These are phyloP conservation scores for Ceriops zippeliana DNA, from an alignment of 345 rosid genomes.

Conservation along the genomic window DNA sequence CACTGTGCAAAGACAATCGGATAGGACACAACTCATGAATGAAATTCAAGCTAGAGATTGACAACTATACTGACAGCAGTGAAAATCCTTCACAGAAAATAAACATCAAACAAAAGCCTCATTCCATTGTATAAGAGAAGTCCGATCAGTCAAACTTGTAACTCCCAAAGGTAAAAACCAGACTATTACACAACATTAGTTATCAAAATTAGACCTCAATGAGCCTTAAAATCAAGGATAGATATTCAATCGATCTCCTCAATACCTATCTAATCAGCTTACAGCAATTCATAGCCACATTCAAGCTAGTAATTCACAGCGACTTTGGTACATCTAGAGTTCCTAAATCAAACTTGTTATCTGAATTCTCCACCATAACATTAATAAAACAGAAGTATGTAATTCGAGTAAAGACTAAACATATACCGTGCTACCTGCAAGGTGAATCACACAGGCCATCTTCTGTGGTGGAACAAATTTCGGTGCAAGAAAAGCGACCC, in stretches of 20 bases:
- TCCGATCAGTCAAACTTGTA: neutral
- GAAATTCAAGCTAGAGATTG: neutral
- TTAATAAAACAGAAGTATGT: neutral
- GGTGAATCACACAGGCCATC: slow-evolving; percentile 97
- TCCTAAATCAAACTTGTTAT: neutral
- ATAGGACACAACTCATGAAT: neutral
- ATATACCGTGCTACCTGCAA: slow-evolving; percentile 62
- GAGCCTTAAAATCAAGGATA: neutral
- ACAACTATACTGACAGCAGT: too few relatives aligned
- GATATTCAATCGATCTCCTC: neutral
- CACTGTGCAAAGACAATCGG: neutral
- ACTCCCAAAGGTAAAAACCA: neutral
- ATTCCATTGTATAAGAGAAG: neutral
- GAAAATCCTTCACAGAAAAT: neutral
- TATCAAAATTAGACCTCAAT: neutral
- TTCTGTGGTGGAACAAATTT: slow-evolving; percentile 69
- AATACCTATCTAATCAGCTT: neutral
- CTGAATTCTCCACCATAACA: neutral
- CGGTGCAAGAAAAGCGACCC: slow-evolving; percentile 87
- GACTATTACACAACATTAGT: neutral
- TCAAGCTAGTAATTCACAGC: neutral
- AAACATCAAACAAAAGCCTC: neutral
- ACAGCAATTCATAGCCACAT: slow-evolving; percentile 3
- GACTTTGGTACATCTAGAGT: slow-evolving; percentile 1
- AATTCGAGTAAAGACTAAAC: neutral